Base-by-base conservation (phyloP, 2,329 filamentous ascomycete genomes). In the Arachnomyces sp. region DNA sequence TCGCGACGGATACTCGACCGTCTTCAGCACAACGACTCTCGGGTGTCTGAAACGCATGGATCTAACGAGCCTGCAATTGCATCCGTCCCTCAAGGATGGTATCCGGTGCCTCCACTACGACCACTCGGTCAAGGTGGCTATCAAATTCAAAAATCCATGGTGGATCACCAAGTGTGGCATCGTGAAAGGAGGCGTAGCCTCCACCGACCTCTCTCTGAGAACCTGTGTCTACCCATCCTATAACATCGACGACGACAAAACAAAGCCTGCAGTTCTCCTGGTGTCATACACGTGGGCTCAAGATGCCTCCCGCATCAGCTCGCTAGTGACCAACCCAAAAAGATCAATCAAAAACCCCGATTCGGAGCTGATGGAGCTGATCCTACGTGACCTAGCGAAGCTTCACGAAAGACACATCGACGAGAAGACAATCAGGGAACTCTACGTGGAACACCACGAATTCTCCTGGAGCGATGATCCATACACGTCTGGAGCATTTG, bases 381-480 rank as follows among this genome's bases (percentile, higher is more conserved):
- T 63, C 2, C 31, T 61, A 12, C 44, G 46, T 31, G 53, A 58
- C 29, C 50, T 64, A 9, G 55, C 56, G 0, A 41, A 39, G 8
- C 46, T 63, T 7, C 58, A 63, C 43, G 25, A 44, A 36, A 18
- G 16, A n/a, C 12, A 42, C 8, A 3, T 21, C 2, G 28, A 42
- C 14, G n/a, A 34, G 8, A 34, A 14, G 15, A 35, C 38, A 8
- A 44, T 52, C 7, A 16, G 35, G 12, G 41, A 48, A 6, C 21
- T 28, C n/a, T 53, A 53, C 21, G 18, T 52, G 5, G 44, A 46
- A 5, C 52, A 66, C n/a, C 59, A 66, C 14, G 60, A 56, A 0
- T 65, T 51, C n/a, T 53, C 60, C 1, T 68, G 65, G 66, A 57
- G 55, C 11, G 53, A 59, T 8, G 63, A 67, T 28, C 52, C 53